Conservation (phyloP, 83 land plant genomes). For the Picea abies region DNA sequence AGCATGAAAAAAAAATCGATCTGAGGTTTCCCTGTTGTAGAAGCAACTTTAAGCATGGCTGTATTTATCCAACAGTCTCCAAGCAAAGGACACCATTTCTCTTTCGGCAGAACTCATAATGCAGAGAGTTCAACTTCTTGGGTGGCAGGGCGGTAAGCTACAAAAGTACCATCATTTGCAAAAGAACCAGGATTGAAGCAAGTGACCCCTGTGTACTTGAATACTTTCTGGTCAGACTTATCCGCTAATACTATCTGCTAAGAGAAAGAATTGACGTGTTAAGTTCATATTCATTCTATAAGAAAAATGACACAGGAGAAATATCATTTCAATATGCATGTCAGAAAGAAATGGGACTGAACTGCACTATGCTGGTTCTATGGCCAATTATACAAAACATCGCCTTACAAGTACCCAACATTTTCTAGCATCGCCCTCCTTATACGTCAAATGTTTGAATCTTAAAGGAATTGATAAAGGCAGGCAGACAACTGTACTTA, state of each 20-base stretch:
- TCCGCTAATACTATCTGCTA: slow-evolving; percentile 90
- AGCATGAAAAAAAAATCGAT: too few relatives aligned
- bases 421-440: not conserved
- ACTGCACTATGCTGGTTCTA: not conserved
- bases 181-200: slow-evolving; percentile 99
- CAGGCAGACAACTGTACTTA: not conserved
- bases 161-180: slow-evolving; percentile 86
- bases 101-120: slow-evolving; percentile 30
- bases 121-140: slow-evolving; percentile 90
- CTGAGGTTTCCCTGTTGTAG: too few relatives aligned
- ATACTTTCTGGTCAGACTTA: slow-evolving; percentile 80
- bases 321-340: not conserved
- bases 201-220: slow-evolving; percentile 90
- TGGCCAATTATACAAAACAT: not conserved
- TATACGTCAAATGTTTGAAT: not conserved
- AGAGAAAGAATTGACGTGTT: not conserved
- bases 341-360: not conserved
- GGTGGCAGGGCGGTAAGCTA: slow-evolving; percentile 91
- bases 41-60: too few relatives aligned
- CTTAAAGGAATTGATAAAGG: too few relatives aligned
- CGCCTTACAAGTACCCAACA: not conserved
- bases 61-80: too few relatives aligned
- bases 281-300: not conserved
- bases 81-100: too few relatives aligned
- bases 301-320: not conserved